Percentiles rank a stretch among this genome's conserved stretches.
phyloP scores from a whole-genome alignment of 2,329 filamentous ascomycete genomes.

The Verticillium nubilum region DNA sequence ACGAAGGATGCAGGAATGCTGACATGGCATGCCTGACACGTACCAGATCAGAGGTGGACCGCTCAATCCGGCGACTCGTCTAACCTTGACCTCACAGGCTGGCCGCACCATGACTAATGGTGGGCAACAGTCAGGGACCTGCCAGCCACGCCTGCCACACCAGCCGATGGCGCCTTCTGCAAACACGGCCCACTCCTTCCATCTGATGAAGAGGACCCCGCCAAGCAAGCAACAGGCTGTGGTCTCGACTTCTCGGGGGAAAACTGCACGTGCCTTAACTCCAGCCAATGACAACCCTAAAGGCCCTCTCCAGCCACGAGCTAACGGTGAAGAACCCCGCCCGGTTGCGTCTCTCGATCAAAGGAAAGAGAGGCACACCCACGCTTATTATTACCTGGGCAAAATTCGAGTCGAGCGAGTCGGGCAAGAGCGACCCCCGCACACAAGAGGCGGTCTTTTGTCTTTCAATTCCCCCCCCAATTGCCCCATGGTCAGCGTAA shows the following conservation, averaged over 20 bases:
- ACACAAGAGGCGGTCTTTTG: not conserved
- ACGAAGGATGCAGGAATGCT: not conserved
- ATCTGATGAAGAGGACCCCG: not conserved
- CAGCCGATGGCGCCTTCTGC: not conserved
- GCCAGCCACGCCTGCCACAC: not conserved
- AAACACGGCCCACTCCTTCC: not conserved
- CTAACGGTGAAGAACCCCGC: not conserved
- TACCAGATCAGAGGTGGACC: no score
- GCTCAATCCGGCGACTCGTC: not conserved
- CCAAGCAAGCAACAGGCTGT: not conserved
- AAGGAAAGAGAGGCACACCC: not conserved
- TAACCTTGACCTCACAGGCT: no score
- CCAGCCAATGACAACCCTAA: not conserved
- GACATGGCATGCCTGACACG: not conserved
- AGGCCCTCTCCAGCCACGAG: not conserved
- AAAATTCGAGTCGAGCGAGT: not conserved
- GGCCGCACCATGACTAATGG: not conserved
- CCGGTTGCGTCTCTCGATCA: not conserved
- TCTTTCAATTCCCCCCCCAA: not conserved
- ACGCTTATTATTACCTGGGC: not conserved
- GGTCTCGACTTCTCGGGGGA: not conserved
- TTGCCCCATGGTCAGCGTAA: conserved; percentile 5
- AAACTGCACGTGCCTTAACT: not conserved
- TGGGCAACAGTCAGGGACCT: not conserved
- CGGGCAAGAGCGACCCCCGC: not conserved